phyloP scores from a whole-genome alignment of 108 stramenopile genomes.

The Stephanodiscus triporus region DNA sequence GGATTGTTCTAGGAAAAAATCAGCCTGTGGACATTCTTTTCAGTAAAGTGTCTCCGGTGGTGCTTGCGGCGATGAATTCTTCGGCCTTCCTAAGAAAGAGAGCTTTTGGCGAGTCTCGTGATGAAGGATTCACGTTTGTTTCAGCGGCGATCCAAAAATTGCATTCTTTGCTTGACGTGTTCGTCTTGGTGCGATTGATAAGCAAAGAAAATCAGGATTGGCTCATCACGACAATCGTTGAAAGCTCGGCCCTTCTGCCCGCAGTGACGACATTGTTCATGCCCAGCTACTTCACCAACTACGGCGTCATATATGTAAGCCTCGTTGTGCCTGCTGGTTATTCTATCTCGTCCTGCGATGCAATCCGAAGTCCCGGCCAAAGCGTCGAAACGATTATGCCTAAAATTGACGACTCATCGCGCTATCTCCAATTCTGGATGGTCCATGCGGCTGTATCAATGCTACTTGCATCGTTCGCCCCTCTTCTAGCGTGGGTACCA shows the following conservation, averaged over 20 bases:
- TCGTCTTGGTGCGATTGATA: constrained; percentile 59
- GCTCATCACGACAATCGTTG: constrained; percentile 56
- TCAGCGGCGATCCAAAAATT: constrained; percentile 27
- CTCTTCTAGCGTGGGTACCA: constrained; percentile 78
- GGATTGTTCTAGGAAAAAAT: neutral
- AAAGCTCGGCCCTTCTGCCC: constrained; percentile 68
- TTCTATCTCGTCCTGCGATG: constrained; percentile 44
- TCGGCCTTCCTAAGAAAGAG: constrained; percentile 39
- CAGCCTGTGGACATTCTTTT: constrained; percentile 48
- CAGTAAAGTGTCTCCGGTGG: constrained; percentile 28
- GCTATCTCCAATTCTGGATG: constrained; percentile 82
- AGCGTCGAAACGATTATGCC: constrained; percentile 16
- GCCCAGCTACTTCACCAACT: constrained; percentile 77
- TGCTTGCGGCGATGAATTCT: constrained; percentile 41
- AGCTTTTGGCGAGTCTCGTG: constrained; percentile 17
- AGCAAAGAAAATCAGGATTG: constrained; percentile 58
- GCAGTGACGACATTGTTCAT: constrained; percentile 74
- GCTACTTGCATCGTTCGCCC: constrained; percentile 51
- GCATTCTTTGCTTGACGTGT: constrained; percentile 45
- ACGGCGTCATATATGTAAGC: constrained; percentile 79
- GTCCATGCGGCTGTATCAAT: constrained; percentile 55
- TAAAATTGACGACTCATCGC: constrained; percentile 34
- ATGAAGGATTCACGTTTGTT: constrained; percentile 16
- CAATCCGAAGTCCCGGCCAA: constrained; percentile 13
- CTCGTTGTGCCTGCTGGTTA: constrained; percentile 69